A percentile compares a stretch with the other conserved stretches of the same genome.
Conservation (phyloP, 306 rosid species). For the Pueraria montana region DNA sequence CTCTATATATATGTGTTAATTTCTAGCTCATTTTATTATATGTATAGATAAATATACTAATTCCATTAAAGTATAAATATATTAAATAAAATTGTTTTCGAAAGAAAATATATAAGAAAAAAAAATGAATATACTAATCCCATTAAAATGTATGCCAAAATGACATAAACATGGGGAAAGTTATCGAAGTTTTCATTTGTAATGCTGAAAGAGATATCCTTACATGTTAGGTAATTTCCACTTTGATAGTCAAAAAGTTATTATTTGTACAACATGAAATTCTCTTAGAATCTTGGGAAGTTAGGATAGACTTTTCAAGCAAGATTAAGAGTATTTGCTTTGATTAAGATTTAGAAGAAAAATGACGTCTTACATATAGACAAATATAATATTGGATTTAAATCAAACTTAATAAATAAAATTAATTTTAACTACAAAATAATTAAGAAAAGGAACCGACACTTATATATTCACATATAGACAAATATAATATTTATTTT, state of each 20-base stretch:
- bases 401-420: background rate
- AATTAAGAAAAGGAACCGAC: constrained; percentile 24
- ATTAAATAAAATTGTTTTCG: too few relatives aligned
- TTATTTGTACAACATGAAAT: constrained; percentile 8
- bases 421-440: background rate
- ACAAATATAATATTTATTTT: background rate
- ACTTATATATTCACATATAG: background rate
- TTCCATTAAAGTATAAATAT: too few relatives aligned
- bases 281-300: background rate
- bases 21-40: too few relatives aligned
- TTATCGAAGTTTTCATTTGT: background rate
- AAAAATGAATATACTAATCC: background rate
- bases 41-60: too few relatives aligned
- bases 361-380: background rate
- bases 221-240: constrained; percentile 29
- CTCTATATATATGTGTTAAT: too few relatives aligned
- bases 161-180: constrained; percentile 8
- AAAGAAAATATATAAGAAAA: background rate
- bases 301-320: background rate
- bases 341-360: constrained; percentile 1
- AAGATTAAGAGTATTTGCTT: background rate
- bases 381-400: background rate
- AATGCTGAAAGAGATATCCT: background rate
- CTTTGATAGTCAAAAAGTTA: background rate
- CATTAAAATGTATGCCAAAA: background rate